Conservation (phyloP, 2,329 filamentous ascomycete genomes). For the Penicillium expansum region DNA sequence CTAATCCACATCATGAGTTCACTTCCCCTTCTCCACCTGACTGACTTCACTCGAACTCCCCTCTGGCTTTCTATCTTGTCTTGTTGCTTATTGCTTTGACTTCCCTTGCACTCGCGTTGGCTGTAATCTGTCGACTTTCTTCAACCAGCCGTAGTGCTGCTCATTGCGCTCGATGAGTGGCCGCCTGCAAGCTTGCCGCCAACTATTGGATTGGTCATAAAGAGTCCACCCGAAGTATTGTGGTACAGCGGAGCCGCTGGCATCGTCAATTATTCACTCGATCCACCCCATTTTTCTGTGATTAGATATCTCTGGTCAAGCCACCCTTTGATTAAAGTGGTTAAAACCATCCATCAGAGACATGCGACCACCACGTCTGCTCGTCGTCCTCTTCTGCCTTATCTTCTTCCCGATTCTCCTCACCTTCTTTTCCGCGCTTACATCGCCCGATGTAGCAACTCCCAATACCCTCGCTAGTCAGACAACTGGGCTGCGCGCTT, state of each 20-base stretch:
- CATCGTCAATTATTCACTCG: slow-evolving; percentile 14
- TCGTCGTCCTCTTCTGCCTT: slow-evolving; percentile 47
- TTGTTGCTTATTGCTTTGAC: not conserved
- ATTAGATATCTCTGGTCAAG: not conserved
- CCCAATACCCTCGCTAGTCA: slow-evolving; percentile 38
- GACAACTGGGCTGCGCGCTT: slow-evolving; percentile 51
- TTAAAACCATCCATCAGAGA: slow-evolving; percentile 16
- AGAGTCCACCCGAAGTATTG: slow-evolving; percentile 15
- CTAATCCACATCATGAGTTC: slow-evolving; percentile 20
- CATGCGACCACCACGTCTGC: slow-evolving; percentile 49
- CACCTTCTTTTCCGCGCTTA: slow-evolving; percentile 48
- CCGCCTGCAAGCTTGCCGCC: slow-evolving; percentile 26
- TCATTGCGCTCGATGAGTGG: slow-evolving; percentile 36
- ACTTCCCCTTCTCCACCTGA: slow-evolving; percentile 22
- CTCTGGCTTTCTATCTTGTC: slow-evolving; percentile 5
- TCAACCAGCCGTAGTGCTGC: slow-evolving; percentile 19
- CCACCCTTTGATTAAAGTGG: not conserved
- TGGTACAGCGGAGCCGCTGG: slow-evolving; percentile 19
- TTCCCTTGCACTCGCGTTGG: slow-evolving; percentile 11
- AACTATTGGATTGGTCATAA: slow-evolving; percentile 37
- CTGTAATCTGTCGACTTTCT: slow-evolving; percentile 8
- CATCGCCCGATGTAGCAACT: slow-evolving; percentile 38
- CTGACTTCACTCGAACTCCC: slow-evolving; percentile 8
- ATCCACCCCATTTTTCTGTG: slow-evolving; percentile 2
- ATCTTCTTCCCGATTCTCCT: slow-evolving; percentile 50